Evolutionary conservation across 768 basidiomycete species (phyloP).

Genomic region (Macrolepiota fuliginosa): DNA sequence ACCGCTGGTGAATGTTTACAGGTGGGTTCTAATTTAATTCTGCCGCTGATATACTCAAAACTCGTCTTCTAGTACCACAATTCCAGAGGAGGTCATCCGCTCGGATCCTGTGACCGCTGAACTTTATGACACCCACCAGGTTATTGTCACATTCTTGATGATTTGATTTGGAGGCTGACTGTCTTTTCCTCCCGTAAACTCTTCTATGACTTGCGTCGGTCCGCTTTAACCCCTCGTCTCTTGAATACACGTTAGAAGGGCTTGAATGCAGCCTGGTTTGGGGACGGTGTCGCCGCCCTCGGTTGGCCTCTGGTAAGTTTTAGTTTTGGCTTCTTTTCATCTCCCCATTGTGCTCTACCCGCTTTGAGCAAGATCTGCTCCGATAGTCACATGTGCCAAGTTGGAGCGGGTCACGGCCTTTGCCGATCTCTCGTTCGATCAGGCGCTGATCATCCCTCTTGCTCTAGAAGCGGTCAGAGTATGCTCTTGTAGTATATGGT

Average conservation of each 20-base stretch:
- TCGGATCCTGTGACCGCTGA: constrained; percentile 35
- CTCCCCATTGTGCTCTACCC: constrained; percentile 26
- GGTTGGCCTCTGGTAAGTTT: constrained; percentile 30
- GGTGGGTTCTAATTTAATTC: constrained; percentile 26
- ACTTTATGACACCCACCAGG: constrained; percentile 26
- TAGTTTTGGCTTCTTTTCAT: neutral
- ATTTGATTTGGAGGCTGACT: neutral
- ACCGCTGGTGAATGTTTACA: constrained; percentile 36
- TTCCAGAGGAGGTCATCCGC: constrained; percentile 38
- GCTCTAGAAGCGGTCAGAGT: constrained; percentile 36
- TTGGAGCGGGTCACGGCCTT: constrained; percentile 28
- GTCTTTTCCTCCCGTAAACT: neutral
- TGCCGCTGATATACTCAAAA: neutral
- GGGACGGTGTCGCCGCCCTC: constrained; percentile 26
- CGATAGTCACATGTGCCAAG: constrained; percentile 28
- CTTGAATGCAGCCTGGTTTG: constrained; percentile 28
- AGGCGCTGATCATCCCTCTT: constrained; percentile 24
- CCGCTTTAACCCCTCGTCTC: constrained; percentile 28
- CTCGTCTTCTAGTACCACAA: constrained; percentile 29
- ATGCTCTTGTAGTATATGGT: constrained; percentile 6
- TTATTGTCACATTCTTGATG: neutral
- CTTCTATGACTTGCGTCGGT: constrained; percentile 15
- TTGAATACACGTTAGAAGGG: constrained; percentile 18
- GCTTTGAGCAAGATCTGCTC: constrained; percentile 29
- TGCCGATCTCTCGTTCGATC: constrained; percentile 27